A percentile compares a stretch with the other conserved stretches of the same genome.
Conservation (phyloP, 1,139 yeast genomes). For the Taiozyma onychis region DNA sequence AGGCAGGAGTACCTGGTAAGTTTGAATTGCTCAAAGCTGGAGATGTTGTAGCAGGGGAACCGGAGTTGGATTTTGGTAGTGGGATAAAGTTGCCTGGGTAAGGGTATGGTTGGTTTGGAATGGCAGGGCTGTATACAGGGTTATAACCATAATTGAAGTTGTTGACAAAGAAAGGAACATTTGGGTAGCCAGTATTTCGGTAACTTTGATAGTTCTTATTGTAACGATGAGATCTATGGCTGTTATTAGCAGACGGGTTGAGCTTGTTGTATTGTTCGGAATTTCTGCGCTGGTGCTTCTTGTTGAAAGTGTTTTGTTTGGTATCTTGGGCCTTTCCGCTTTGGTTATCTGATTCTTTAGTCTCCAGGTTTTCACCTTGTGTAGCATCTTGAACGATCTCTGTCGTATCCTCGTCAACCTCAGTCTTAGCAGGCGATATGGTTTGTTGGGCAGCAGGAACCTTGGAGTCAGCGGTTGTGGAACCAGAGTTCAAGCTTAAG, state of each 20-base stretch:
- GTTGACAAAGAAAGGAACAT: conserved; percentile 10
- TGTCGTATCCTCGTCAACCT: neutral
- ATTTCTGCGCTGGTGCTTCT: conserved; percentile 14
- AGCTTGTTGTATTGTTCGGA: conserved; percentile 16
- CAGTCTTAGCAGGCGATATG: neutral
- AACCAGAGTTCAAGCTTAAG: neutral
- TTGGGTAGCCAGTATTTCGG: conserved; percentile 16
- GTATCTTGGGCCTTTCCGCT: neutral
- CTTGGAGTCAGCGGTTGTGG: conserved; percentile 1
- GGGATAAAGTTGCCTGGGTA: conserved; percentile 4
- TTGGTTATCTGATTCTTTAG: neutral
- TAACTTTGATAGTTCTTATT: conserved; percentile 10
- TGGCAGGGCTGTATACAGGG: conserved; percentile 4
- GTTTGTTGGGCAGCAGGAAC: neutral
- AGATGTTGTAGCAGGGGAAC: conserved; percentile 12
- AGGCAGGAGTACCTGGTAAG: neutral
- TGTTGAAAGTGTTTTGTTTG: neutral
- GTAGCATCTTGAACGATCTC: neutral
- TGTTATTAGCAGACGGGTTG: conserved; percentile 4
- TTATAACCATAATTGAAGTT: conserved; percentile 9
- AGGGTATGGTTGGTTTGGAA: conserved; percentile 3
- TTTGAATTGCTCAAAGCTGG: conserved; percentile 1
- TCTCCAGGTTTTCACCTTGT: neutral
- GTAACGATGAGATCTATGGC: conserved; percentile 9
- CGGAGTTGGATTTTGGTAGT: conserved; percentile 14